These are phyloP conservation scores for Leccinum variicolor DNA, from an alignment of 768 basidiomycete species.

Conservation along the genomic window DNA sequence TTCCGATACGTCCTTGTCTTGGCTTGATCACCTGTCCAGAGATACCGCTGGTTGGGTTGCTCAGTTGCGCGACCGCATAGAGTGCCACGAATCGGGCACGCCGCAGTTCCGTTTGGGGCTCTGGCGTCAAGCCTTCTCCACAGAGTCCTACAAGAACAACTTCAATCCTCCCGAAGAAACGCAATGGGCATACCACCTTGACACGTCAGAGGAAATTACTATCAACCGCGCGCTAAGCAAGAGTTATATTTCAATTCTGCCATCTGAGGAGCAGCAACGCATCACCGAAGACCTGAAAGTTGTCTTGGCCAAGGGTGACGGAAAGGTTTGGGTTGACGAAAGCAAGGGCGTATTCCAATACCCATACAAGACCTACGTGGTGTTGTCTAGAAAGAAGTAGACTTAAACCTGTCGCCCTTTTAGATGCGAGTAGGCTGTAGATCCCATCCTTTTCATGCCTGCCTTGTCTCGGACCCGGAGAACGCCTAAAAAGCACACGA, in stretches of 20 bases:
- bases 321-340: conserved; percentile 74
- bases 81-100: conserved; percentile 64
- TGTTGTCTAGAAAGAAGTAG: conserved; percentile 47
- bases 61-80: conserved; percentile 64
- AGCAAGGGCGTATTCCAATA: conserved; percentile 72
- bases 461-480: neutral
- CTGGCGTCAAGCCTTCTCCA: conserved; percentile 72
- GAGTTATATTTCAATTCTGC: conserved; percentile 74
- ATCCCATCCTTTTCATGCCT: neutral
- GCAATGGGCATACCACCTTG: conserved; percentile 49
- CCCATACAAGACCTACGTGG: conserved; percentile 67
- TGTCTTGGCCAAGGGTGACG: conserved; percentile 59
- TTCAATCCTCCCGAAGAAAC: conserved; percentile 63
- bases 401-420: neutral
- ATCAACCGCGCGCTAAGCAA: conserved; percentile 75
- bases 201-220: conserved; percentile 51
- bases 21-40: conserved; percentile 30
- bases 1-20: neutral
- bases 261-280: conserved; percentile 52
- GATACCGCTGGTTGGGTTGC: conserved; percentile 70
- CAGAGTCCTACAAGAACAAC: conserved; percentile 50
- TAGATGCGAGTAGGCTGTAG: neutral
- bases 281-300: conserved; percentile 49
- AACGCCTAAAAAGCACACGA: neutral
- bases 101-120: conserved; percentile 79